Percentiles rank a stretch among this genome's conserved stretches.
Evolutionary conservation across 495 filamentous ascomycete genomes (phyloP).

Genomic region (Neurospora sp.): DNA sequence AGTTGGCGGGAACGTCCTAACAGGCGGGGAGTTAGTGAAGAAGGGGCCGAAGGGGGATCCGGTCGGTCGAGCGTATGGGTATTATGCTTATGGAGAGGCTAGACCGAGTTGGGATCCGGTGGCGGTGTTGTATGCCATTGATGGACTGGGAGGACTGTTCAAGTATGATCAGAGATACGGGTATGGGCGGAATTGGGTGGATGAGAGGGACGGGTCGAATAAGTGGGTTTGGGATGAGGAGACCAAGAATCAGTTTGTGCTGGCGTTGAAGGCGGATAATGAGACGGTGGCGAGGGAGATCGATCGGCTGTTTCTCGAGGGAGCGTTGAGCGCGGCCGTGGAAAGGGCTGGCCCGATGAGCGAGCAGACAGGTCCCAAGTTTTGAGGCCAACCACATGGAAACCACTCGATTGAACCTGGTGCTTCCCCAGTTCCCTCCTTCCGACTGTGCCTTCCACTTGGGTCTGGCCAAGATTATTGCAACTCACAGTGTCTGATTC

Average conservation of each 20-base stretch:
- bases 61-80: constrained; percentile 29
- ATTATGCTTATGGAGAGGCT: constrained; percentile 22
- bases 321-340: background rate
- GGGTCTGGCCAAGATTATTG: too few relatives aligned
- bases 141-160: constrained; percentile 15
- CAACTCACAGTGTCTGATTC: too few relatives aligned
- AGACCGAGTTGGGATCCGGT: constrained; percentile 37
- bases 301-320: constrained; percentile 12
- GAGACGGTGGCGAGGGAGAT: constrained; percentile 11
- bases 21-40: constrained; percentile 24
- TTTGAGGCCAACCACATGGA: background rate
- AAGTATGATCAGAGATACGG: constrained; percentile 21
- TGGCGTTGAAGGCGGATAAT: constrained; percentile 14
- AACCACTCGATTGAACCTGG: too few relatives aligned
- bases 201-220: constrained; percentile 20
- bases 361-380: background rate
- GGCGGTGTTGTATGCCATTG: constrained; percentile 32
- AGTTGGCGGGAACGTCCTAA: constrained; percentile 22
- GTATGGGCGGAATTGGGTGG: constrained; percentile 16
- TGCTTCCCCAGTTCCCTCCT: too few relatives aligned
- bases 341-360: background rate
- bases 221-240: constrained; percentile 22
- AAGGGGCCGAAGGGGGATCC: constrained; percentile 25
- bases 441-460: too few relatives aligned
- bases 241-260: constrained; percentile 22